A percentile compares a stretch with the other conserved stretches of the same genome.
phyloP scores from a whole-genome alignment of 257 asterid genomes.

The Nicotiana tomentosiformis region DNA sequence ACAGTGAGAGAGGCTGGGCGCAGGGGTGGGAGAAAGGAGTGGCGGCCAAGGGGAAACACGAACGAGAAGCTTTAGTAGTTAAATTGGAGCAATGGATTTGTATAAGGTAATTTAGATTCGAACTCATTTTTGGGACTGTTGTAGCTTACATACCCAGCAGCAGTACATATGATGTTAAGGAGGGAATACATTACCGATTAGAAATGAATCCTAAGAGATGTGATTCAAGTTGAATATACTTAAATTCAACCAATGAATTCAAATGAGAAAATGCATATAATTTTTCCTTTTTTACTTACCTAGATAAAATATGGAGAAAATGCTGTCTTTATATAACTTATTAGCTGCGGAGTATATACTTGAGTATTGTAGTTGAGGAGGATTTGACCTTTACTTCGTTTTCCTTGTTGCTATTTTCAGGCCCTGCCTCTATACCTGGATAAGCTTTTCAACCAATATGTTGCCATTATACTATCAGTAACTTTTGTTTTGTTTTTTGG shows the following conservation, averaged over 20 bases:
- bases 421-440: conserved; percentile 96
- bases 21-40: too few relatives aligned
- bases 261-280: neutral
- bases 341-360: neutral
- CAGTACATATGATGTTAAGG: too few relatives aligned
- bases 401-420: conserved; percentile 41
- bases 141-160: too few relatives aligned
- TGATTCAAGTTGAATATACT: neutral
- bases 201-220: neutral
- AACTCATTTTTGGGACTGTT: too few relatives aligned
- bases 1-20: too few relatives aligned
- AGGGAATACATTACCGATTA: neutral
- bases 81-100: too few relatives aligned
- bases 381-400: neutral
- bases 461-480: conserved; percentile 89
- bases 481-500: conserved; percentile 91
- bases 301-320: neutral
- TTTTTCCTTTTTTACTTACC: neutral
- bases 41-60: too few relatives aligned
- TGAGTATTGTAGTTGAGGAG: neutral
- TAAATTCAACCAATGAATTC: neutral
- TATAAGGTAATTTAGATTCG: too few relatives aligned
- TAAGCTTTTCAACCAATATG: conserved; percentile 78
- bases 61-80: too few relatives aligned
- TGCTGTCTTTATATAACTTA: neutral